Base-by-base conservation (phyloP, 257 asterid genomes). In the Misopates orontium region DNA sequence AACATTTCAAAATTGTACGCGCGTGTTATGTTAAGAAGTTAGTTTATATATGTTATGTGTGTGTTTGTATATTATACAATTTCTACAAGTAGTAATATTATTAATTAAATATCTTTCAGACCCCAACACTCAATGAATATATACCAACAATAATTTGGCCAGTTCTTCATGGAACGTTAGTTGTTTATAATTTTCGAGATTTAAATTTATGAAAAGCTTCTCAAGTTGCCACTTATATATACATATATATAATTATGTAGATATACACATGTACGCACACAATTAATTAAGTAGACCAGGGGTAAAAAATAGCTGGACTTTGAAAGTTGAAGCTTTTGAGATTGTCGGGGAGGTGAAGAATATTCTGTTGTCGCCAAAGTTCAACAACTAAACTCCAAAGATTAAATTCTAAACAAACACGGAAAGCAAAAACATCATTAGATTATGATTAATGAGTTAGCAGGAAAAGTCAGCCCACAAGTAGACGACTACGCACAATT, bases 401-500 rank as follows among this genome's bases (percentile, higher is more conserved):
- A 39, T 80, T 65, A 73, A 63, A 85, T 79, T 60, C 68, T 87
- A 87, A 87, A 82, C 80, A 73, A 90, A 68, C 25, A 67, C 71
- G 53, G 42, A 85, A 85, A 76, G 83, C 76, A 70, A 68, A 85
- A 72, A 71, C 80, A 87, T 90, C 60, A 87, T 90, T 85, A 84
- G 88, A 90, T 84, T 90, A 90, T 85, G 86, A 84, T 87, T 87
- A 78, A 77, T 66, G 73, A 45, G 69, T 75, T 61, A 17, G 64
- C 82, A 83, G 86, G 70, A 69, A 79, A 85, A 84, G 96, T 85
- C 95, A 90, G 96, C 96, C 87, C 96, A 78, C 94, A 87, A 87
- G 64, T 60, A 71, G 83, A 85, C 87, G 91, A 83, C 94, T 73
- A 76, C 88, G 70, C 95, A 40, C 71, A 67, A 64, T 83, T 78